Evolutionary conservation across 768 basidiomycete species (phyloP).

Genomic region (Leccinum uliginosum): DNA sequence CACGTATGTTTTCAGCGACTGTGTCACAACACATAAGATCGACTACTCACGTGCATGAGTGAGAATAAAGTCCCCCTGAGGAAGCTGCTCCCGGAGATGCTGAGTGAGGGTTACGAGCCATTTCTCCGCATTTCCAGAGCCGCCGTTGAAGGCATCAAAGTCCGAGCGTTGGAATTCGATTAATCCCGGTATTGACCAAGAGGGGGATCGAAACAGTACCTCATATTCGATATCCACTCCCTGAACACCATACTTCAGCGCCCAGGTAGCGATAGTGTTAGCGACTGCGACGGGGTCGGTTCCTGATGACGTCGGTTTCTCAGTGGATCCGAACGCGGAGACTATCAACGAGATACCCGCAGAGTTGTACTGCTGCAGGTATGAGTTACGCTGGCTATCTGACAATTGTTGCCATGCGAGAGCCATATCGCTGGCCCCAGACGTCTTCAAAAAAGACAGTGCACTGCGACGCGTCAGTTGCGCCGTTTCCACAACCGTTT

Average conservation of each 20-base stretch:
- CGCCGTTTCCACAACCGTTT: not conserved
- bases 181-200: not conserved
- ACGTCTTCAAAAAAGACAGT: slow-evolving; percentile 38
- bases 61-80: slow-evolving; percentile 30
- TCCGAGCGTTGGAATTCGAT: slow-evolving; percentile 37
- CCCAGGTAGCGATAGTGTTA: slow-evolving; percentile 41
- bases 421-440: slow-evolving; percentile 43
- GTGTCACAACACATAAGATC: too few species aligned
- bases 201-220: slow-evolving; percentile 8
- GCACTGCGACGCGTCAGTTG: slow-evolving; percentile 20
- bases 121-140: slow-evolving; percentile 44
- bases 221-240: slow-evolving; percentile 55
- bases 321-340: slow-evolving; percentile 44
- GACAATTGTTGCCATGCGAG: slow-evolving; percentile 38
- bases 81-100: slow-evolving; percentile 29
- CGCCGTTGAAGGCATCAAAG: slow-evolving; percentile 46
- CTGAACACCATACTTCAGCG: slow-evolving; percentile 41
- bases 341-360: slow-evolving; percentile 57
- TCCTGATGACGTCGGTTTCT: slow-evolving; percentile 33
- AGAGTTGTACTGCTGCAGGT: slow-evolving; percentile 45
- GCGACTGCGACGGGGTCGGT: slow-evolving; percentile 36
- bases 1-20: too few species aligned
- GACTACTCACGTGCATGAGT: slow-evolving; percentile 32
- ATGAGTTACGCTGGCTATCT: slow-evolving; percentile 32
- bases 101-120: slow-evolving; percentile 33